Evolutionary conservation across 75 land plant genomes (phyloP).

Genomic region (Selaginella tamariscina): DNA sequence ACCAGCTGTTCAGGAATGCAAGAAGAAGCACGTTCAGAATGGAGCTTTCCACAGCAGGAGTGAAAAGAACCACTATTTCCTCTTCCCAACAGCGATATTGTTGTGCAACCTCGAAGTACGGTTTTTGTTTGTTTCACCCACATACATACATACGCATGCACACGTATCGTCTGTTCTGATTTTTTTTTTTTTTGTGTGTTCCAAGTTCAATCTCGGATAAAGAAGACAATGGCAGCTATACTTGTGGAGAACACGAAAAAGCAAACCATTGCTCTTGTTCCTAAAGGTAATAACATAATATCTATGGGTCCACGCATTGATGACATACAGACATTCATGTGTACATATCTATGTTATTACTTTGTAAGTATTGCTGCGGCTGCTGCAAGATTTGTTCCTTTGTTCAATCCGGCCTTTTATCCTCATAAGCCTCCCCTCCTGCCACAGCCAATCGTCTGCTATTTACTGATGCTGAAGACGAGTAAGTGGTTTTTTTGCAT

Average conservation of each 20-base stretch:
- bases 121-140: no score
- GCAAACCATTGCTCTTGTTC: constrained; percentile 64
- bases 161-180: no score
- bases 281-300: no score
- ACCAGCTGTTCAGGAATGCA: constrained; percentile 48
- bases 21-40: constrained; percentile 32
- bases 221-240: constrained; percentile 72
- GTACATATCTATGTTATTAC: no score
- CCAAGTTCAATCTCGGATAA: constrained; percentile 25
- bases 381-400: constrained; percentile 41
- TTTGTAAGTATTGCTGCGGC: constrained; percentile 44
- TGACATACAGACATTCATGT: no score
- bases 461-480: constrained; percentile 95
- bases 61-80: constrained; percentile 65
- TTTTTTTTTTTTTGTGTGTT: constrained; percentile 14
- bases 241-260: constrained; percentile 76
- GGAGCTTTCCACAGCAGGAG: constrained; percentile 19
- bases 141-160: no score
- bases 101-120: constrained; percentile 13
- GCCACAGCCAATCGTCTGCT: constrained; percentile 71
- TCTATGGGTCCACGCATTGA: no score
- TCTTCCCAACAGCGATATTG: constrained; percentile 14
- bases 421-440: constrained; percentile 89
- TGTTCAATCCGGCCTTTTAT: constrained; percentile 62
- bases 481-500: constrained; percentile 36